A percentile compares a stretch with the other conserved stretches of the same genome.
Evolutionary conservation across 2,329 filamentous ascomycete genomes (phyloP).

Genomic region (Colletotrichum lentis): DNA sequence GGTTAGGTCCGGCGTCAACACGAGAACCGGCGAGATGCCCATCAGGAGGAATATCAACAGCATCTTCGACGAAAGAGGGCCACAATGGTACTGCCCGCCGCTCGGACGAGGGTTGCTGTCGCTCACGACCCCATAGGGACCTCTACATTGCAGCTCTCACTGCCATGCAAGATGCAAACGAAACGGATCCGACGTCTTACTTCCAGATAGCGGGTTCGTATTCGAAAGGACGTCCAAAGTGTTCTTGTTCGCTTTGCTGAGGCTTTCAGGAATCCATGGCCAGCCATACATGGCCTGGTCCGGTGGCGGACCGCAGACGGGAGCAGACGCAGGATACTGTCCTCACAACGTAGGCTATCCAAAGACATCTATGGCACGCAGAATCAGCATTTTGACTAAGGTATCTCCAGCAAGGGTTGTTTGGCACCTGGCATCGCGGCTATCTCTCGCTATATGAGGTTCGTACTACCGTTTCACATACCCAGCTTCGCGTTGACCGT

Average conservation of each 20-base stretch:
- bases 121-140: constrained; percentile 44
- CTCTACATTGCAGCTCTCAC: constrained; percentile 67
- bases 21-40: constrained; percentile 52
- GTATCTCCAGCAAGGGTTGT: constrained; percentile 50
- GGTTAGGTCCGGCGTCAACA: constrained; percentile 48
- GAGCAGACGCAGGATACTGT: constrained; percentile 33
- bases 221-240: constrained; percentile 35
- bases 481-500: neutral
- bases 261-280: constrained; percentile 66
- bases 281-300: constrained; percentile 64
- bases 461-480: constrained; percentile 40
- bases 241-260: neutral
- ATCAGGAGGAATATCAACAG: constrained; percentile 58
- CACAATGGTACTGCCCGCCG: constrained; percentile 56
- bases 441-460: constrained; percentile 44
- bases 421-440: constrained; percentile 39
- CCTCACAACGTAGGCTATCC: constrained; percentile 36
- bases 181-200: constrained; percentile 61
- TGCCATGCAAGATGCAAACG: constrained; percentile 61
- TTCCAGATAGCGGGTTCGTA: constrained; percentile 66
- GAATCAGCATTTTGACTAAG: constrained; percentile 45
- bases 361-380: neutral
- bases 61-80: constrained; percentile 52
- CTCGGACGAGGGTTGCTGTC: neutral
- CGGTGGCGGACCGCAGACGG: constrained; percentile 36